Percentiles rank a stretch among this genome's conserved stretches.
Conservation (phyloP, 2,329 filamentous ascomycete species). For the Camptophora hylomeconis region DNA sequence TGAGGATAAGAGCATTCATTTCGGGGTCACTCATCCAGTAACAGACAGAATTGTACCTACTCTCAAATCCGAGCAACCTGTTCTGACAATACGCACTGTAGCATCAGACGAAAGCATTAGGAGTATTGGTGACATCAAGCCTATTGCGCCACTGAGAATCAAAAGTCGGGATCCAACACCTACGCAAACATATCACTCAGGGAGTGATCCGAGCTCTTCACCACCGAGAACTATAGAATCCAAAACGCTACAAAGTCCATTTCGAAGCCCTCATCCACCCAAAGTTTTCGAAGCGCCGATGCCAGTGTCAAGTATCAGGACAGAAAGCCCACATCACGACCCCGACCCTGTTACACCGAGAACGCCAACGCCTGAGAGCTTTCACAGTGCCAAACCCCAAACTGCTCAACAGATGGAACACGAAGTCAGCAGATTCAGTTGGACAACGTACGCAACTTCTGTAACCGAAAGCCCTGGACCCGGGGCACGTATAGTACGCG, state of each 20-base stretch:
- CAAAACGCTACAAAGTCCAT: not conserved
- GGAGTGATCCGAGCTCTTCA: too few relatives aligned
- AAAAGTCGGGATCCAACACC: slow-evolving; percentile 14
- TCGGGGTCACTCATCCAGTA: too few relatives aligned
- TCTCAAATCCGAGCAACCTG: too few relatives aligned
- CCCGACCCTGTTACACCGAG: slow-evolving; percentile 3
- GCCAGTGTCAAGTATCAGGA: slow-evolving; percentile 1
- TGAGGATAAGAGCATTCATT: too few relatives aligned
- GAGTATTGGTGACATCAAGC: too few relatives aligned
- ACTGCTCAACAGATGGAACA: slow-evolving; percentile 1
- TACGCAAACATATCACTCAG: too few relatives aligned
- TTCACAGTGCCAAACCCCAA: too few relatives aligned
- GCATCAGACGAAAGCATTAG: slow-evolving; percentile 21
- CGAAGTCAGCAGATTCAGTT: slow-evolving; percentile 45
- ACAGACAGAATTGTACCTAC: too few relatives aligned
- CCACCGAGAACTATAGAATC: slow-evolving; percentile 1
- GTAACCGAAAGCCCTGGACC: slow-evolving; percentile 25
- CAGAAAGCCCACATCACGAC: slow-evolving; percentile 3
- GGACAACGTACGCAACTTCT: slow-evolving; percentile 46
- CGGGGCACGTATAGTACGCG: slow-evolving; percentile 27
- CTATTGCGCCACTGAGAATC: slow-evolving; percentile 29
- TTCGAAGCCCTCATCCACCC: not conserved
- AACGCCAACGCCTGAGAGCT: slow-evolving; percentile 45
- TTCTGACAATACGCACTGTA: slow-evolving; percentile 12
- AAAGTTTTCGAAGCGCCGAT: too few relatives aligned